These are phyloP conservation scores for Pelagophyceae sp. DNA, from an alignment of 352 stramenopile genomes.

Conservation along the genomic window DNA sequence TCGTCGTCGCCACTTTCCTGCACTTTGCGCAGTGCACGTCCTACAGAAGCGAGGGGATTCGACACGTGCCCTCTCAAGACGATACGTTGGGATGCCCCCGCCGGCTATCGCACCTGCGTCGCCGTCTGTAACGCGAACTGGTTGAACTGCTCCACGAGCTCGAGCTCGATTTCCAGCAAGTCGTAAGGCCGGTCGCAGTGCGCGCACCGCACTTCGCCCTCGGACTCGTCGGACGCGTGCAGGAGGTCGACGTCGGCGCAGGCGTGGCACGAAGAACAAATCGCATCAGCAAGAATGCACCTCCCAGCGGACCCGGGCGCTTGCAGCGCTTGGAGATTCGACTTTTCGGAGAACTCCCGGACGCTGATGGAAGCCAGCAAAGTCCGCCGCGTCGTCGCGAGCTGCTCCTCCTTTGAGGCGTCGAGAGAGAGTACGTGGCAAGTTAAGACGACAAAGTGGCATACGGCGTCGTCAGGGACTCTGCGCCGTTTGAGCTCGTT, in stretches of 20 bases:
- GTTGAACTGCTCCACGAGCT: slow-evolving; percentile 61
- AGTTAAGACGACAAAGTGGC: slow-evolving; percentile 87
- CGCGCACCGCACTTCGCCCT: slow-evolving; percentile 66
- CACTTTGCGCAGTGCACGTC: slow-evolving; percentile 68
- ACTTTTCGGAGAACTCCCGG: slow-evolving; percentile 65
- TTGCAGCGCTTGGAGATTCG: slow-evolving; percentile 85
- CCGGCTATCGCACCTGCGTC: too few species aligned
- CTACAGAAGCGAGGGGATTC: slow-evolving; percentile 25
- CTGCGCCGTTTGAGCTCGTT: slow-evolving; percentile 20
- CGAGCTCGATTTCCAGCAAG: slow-evolving; percentile 57
- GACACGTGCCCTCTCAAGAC: too few species aligned
- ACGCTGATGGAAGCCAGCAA: slow-evolving; percentile 71
- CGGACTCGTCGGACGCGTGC: slow-evolving; percentile 64
- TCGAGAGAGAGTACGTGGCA: slow-evolving; percentile 84
- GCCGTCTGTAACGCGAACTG: slow-evolving; percentile 51
- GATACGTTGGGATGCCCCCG: too few species aligned
- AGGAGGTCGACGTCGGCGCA: slow-evolving; percentile 90
- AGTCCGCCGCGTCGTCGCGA: slow-evolving; percentile 77
- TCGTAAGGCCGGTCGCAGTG: slow-evolving; percentile 82
- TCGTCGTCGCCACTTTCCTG: slow-evolving; percentile 50
- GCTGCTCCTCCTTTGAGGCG: slow-evolving; percentile 69
- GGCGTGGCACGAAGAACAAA: slow-evolving; percentile 88
- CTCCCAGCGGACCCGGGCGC: slow-evolving; percentile 39
- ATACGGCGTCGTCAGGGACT: slow-evolving; percentile 68
- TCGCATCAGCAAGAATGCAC: slow-evolving; percentile 91